A percentile compares a stretch with the other conserved stretches of the same genome.
phyloP scores from a whole-genome alignment of 495 filamentous ascomycete genomes.

The Astrothelium macrocarpum region DNA sequence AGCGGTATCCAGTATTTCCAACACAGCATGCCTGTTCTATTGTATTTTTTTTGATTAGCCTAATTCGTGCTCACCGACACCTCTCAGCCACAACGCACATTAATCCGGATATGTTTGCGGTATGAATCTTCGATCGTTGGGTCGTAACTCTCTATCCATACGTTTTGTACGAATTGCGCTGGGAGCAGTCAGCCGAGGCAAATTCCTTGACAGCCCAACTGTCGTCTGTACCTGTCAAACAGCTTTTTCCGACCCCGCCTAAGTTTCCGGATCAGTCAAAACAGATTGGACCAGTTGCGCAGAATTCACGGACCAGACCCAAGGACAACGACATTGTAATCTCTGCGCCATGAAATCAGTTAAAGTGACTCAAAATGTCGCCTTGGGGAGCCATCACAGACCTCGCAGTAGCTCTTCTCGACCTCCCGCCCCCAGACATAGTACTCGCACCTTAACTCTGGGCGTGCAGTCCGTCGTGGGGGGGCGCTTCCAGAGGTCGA shows the following conservation, averaged over 20 bases:
- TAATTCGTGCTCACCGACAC: neutral
- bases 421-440: constrained; percentile 5
- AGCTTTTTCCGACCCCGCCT: constrained; percentile 98
- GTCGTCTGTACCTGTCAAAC: constrained; percentile 72
- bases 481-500: neutral
- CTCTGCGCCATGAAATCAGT: constrained; percentile 26
- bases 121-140: constrained; percentile 99
- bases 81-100: constrained; percentile 52
- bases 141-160: constrained; percentile 99
- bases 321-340: constrained; percentile 88
- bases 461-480: neutral
- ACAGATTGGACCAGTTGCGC: neutral
- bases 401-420: constrained; percentile 4
- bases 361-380: neutral
- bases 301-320: constrained; percentile 57
- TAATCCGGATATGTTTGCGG: constrained; percentile 84
- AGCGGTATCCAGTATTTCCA: constrained; percentile 96
- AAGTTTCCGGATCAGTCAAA: constrained; percentile 22
- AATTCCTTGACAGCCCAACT: neutral
- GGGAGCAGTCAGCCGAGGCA: constrained; percentile 23
- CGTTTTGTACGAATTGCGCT: constrained; percentile 99
- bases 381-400: neutral
- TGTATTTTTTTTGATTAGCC: neutral
- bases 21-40: constrained; percentile 86
- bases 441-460: neutral